Evolutionary conservation across 805 yeast species (phyloP).

Genomic region (Lipomyces orientalis): DNA sequence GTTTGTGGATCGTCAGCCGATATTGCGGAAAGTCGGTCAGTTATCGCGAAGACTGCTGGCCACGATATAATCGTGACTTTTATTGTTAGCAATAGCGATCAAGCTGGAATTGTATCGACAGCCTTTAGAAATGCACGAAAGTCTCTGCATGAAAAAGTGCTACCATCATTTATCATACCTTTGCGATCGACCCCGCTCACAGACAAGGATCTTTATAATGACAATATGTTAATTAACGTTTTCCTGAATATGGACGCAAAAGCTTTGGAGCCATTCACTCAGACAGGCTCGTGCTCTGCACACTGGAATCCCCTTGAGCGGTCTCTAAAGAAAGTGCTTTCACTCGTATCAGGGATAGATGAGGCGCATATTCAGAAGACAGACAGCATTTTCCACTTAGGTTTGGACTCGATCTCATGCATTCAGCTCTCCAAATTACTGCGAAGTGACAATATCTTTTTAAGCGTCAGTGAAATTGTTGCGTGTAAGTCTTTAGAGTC

Average conservation of each 20-base stretch:
- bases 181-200: slow-evolving; percentile 6
- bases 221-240: background rate
- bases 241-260: background rate
- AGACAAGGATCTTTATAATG: slow-evolving; percentile 16
- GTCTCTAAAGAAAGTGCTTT: slow-evolving; percentile 13
- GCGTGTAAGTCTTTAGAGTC: slow-evolving; percentile 18
- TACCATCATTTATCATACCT: slow-evolving; percentile 26
- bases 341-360: slow-evolving; percentile 16
- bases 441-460: slow-evolving; percentile 14
- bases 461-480: slow-evolving; percentile 34
- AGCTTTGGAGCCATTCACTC: background rate
- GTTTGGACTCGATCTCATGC: slow-evolving; percentile 41
- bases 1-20: background rate
- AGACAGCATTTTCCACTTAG: slow-evolving; percentile 32
- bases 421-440: slow-evolving; percentile 32
- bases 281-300: background rate
- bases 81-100: background rate
- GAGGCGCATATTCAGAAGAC: slow-evolving; percentile 11
- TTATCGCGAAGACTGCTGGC: background rate
- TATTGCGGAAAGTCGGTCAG: slow-evolving; percentile 2
- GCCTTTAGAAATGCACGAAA: slow-evolving; percentile 2
- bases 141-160: background rate
- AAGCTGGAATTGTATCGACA: background rate
- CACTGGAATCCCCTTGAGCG: slow-evolving; percentile 20
- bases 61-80: slow-evolving; percentile 13